Percentiles rank a stretch among this genome's conserved stretches.
phyloP scores from a whole-genome alignment of 345 rosid genomes.

The Psidium guajava region DNA sequence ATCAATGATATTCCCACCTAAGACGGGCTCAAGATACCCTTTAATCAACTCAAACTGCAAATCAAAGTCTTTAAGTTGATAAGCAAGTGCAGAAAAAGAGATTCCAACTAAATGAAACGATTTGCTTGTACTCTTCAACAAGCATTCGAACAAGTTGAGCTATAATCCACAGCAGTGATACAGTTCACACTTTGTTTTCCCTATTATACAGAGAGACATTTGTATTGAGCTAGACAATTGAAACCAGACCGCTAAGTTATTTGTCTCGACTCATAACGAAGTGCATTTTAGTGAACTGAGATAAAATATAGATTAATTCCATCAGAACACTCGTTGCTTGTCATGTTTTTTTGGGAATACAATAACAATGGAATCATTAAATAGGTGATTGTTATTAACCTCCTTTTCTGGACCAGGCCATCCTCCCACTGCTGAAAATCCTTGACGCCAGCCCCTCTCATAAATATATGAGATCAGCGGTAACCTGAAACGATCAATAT shows the following conservation, averaged over 20 bases:
- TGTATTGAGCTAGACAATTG: background rate
- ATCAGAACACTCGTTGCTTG: background rate
- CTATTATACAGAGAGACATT: background rate
- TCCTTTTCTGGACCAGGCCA: slow-evolving; percentile 87
- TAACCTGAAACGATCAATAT: slow-evolving; percentile 22
- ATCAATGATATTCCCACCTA: slow-evolving; percentile 78
- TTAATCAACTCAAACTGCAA: slow-evolving; percentile 75
- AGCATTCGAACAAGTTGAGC: background rate
- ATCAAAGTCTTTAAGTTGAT: background rate
- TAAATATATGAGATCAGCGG: slow-evolving; percentile 66
- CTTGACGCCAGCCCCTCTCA: slow-evolving; percentile 97
- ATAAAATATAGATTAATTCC: background rate
- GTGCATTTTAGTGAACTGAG: background rate
- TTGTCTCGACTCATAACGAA: background rate
- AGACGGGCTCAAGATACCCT: slow-evolving; percentile 57
- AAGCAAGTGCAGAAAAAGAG: background rate
- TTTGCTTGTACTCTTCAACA: background rate
- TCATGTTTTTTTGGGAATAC: background rate
- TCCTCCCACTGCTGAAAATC: slow-evolving; percentile 48
- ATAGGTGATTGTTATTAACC: slow-evolving; percentile 20
- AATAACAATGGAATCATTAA: background rate
- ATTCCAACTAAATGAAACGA: background rate
- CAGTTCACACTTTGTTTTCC: background rate
- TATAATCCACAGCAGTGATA: background rate
- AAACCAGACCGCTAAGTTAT: background rate